Evolutionary conservation across 495 filamentous ascomycete genomes (phyloP).

Genomic region (Xylaria telfairii): DNA sequence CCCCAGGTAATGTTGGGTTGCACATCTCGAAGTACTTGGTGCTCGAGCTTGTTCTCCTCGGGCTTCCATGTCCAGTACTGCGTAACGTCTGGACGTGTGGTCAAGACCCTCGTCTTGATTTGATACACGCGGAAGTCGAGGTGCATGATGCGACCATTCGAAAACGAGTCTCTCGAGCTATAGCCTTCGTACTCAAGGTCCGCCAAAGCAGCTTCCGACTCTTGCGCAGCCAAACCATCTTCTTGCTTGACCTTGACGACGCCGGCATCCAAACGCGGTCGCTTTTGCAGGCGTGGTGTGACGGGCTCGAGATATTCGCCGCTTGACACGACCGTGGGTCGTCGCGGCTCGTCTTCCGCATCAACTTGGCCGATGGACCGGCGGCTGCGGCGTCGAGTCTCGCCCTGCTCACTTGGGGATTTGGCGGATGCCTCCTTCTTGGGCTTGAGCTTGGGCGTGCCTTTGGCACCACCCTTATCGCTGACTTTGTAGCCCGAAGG

Average conservation of each 20-base stretch:
- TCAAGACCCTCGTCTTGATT: slow-evolving; percentile 47
- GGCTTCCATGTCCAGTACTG: slow-evolving; percentile 57
- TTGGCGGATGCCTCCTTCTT: slow-evolving; percentile 30
- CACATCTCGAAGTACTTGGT: slow-evolving; percentile 53
- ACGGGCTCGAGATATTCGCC: slow-evolving; percentile 34
- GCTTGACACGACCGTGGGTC: slow-evolving; percentile 19
- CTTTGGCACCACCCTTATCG: slow-evolving; percentile 31
- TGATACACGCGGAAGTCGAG: slow-evolving; percentile 56
- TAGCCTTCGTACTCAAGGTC: slow-evolving; percentile 50
- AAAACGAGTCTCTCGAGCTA: slow-evolving; percentile 52
- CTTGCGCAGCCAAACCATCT: neutral
- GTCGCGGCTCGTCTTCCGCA: slow-evolving; percentile 31
- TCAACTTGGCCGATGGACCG: slow-evolving; percentile 39
- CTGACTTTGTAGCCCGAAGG: slow-evolving; percentile 47
- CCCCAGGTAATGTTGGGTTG: slow-evolving; percentile 49
- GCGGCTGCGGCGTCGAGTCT: slow-evolving; percentile 32
- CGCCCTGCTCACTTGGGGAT: slow-evolving; percentile 21
- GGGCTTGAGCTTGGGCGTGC: slow-evolving; percentile 30
- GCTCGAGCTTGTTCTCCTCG: slow-evolving; percentile 48
- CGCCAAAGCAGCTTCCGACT: slow-evolving; percentile 24
- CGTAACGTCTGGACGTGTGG: slow-evolving; percentile 49
- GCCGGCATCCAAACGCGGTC: slow-evolving; percentile 30
- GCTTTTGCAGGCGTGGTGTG: slow-evolving; percentile 36
- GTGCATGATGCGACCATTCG: slow-evolving; percentile 42
- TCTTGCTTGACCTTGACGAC: slow-evolving; percentile 21